Conservation (phyloP, 768 basidiomycete species). For the Boletus patriciae region DNA sequence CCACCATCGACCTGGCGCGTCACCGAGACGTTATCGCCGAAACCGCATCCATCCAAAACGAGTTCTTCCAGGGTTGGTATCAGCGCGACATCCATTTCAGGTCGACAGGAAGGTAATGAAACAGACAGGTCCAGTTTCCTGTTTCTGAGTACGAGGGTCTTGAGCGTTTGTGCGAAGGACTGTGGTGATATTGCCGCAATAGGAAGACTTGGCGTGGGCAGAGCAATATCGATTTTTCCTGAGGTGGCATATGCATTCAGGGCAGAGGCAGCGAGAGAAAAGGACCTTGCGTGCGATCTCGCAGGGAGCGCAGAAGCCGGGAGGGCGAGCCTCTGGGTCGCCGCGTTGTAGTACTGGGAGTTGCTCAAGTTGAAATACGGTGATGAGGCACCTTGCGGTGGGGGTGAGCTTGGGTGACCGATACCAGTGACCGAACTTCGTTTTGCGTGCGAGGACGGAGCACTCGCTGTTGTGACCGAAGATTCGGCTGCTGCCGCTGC, state of each 20-base stretch:
- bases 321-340: conserved; percentile 60
- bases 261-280: conserved; percentile 49
- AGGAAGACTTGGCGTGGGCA: conserved; percentile 70
- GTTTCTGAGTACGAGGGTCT: conserved; percentile 57
- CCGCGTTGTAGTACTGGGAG: conserved; percentile 59
- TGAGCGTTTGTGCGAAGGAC: conserved; percentile 59
- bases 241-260: conserved; percentile 2
- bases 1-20: conserved; percentile 35
- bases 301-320: conserved; percentile 59
- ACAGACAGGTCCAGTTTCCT: conserved; percentile 68
- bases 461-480: conserved; percentile 13
- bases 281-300: conserved; percentile 55
- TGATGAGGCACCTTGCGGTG: conserved; percentile 23
- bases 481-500: conserved; percentile 41
- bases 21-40: conserved; percentile 59
- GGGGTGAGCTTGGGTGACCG: conserved; percentile 28
- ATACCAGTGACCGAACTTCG: conserved; percentile 16
- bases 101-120: conserved; percentile 44
- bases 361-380: conserved; percentile 40
- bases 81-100: conserved; percentile 37
- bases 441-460: conserved; percentile 17
- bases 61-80: conserved; percentile 75
- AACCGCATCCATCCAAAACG: conserved; percentile 67
- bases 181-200: conserved; percentile 60
- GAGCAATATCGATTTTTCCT: conserved; percentile 43